Base-by-base conservation (phyloP, 352 stramenopile species). In the Pythium insidiosum region DNA sequence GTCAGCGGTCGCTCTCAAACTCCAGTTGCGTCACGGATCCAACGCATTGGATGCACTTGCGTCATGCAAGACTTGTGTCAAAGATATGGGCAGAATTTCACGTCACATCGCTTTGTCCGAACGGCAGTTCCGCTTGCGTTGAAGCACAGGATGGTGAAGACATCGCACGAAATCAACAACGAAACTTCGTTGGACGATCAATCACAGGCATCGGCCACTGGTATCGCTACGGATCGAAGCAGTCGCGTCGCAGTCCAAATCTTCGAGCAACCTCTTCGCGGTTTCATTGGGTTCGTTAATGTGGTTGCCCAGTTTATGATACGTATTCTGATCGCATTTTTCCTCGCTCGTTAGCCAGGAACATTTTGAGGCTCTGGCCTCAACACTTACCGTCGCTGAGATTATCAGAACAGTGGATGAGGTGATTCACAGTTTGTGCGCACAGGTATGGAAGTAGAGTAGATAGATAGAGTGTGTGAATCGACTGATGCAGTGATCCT, bases 321-420 rank as follows among this genome's bases (percentile, higher is more conserved):
- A n/a, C n/a, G n/a, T n/a, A n/a, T n/a, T n/a, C n/a, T n/a, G n/a
- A n/a, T n/a, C n/a, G n/a, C n/a, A n/a, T n/a, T n/a, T n/a, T n/a
- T n/a, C n/a, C n/a, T n/a, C n/a, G n/a, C n/a, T n/a, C n/a, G 10
- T 11, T 39, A 60, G 52, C 16, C 1, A 43, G 4, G 6, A 33
- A 2, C 53, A 61, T 20, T 18, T 61, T 3, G 40, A 50, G 21
- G 53, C 53, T 0, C 29, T 56, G 35, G 4, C 34, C 4, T 42
- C 41, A 1, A 12, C 73, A 15, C 33, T 76, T 15, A 43, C 47
- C 4, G 26, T 39, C 10, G 40, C 44, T 5, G 56, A 76, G 19
- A 43, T 76, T 1, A 45, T 58, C 6, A 12, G 53, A 6, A 21
- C 65, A 2, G 42, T 68, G 2, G 54, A 65, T 37, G 38, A 47